Evolutionary conservation across 495 filamentous ascomycete species (phyloP), one percentile per base, ranked within the genome.

Genomic region (Aspergillus coremiiformis): DNA sequence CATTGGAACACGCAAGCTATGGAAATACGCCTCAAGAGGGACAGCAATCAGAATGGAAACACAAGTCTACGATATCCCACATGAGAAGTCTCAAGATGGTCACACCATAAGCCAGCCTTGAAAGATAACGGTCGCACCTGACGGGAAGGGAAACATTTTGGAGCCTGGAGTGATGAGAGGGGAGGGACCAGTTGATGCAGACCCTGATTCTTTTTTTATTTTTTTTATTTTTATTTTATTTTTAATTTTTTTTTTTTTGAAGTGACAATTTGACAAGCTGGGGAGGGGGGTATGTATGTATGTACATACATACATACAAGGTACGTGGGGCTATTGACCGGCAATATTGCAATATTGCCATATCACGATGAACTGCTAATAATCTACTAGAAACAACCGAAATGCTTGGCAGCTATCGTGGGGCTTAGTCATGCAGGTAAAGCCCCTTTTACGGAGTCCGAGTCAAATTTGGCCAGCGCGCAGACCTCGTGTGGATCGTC

Each of bases 391-490:
- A 62, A 62, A 62, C 56, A 49, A 15, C 47, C 42, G 43, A 49
- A 30, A 44, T 35, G 54, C 59, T 62, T 62, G 59, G 59, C 59
- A 26, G 51, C 19, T 42, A 49, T 53, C 46, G 58, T 43, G 61
- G 57, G 53, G 56, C 54, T 68, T 60, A 68, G 61, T 68, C 56
- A 61, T 6, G 50, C 45, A 44, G 33, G 32, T 33, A 10, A 51
- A 66, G 57, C 67, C 70, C 70, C 70, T 71, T 73, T 73, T 72
- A 63, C 69, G 55, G 53, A 58, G 55, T 50, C 32, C 54, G 24
- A 47, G 27, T 32, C 42, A 47, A 14, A 30, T 11, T n/a, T 21
- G 9, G 11, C 7, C 22, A 15, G 22, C 39, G 15, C 6, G 30
- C n/a, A 32, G 26, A 49, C 39, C 52, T 53, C 57, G 51, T 61